Evolutionary conservation across 108 stramenopile genomes (phyloP), one percentile per base, ranked within the genome.

Genomic region (Stephanodiscus triporus): DNA sequence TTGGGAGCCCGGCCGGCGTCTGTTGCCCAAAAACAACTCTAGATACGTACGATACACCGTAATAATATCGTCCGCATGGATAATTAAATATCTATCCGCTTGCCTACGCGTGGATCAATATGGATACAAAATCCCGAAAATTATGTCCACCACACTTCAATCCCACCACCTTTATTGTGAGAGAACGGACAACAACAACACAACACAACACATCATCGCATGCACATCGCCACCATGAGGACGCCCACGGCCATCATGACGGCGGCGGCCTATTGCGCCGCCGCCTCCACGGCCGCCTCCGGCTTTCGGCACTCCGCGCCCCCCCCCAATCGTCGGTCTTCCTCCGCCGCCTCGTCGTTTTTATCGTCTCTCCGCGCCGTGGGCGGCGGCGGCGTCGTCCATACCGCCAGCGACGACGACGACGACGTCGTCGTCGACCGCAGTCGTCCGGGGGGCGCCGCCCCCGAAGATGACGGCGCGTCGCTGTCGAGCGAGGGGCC

Each of bases 401-500:
- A 69, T 11, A n/a, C 68, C 8, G 40, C 11, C 40, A n/a, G 1
- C 51, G 23, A 53, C 24, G 51, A 19, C 24, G 51, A 53, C 37
- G 34, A 59, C 36, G 29, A n/a, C 37, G 34, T 17, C 58, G 58
- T 38, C 36, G 37, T n/a, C 19, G 30, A 59, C 30, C 34, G 29
- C 27, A 32, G 17, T 16, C 0, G 13, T 45, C 43, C 43, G 32
- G 32, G 5, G 32, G 5, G 5, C 43, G 14, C 43, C 43, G 43
- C 43, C 7, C n/a, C n/a, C n/a, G n/a, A n/a, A n/a, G n/a, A n/a
- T 0, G 43, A 17, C 43, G 9, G 9, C 40, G 16, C 30, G 17
- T 57, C 56, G 27, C 8, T 20, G 20, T 17, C 5, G 13, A 61
- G 19, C 54, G 78, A 78, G 37, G 22, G 2, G 2, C 76, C 81